These are phyloP conservation scores for Aquilaria sinensis DNA, from an alignment of 345 rosid genomes.

Conservation along the genomic window DNA sequence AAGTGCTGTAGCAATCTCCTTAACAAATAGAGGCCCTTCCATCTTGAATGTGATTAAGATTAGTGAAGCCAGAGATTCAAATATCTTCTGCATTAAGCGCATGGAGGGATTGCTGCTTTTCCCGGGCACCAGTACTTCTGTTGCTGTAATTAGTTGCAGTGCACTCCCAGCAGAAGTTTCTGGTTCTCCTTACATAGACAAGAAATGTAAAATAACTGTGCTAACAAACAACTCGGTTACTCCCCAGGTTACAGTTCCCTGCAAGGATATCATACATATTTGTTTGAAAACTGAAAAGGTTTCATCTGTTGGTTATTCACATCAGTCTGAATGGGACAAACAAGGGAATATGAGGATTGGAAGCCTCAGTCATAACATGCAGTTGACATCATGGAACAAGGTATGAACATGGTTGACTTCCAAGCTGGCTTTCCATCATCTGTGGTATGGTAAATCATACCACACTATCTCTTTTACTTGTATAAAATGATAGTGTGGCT, in stretches of 20 bases:
- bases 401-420: constrained; percentile 19
- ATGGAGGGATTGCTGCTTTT: constrained; percentile 54
- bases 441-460: too few species aligned
- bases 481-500: too few species aligned
- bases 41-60: constrained; percentile 34
- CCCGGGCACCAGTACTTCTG: constrained; percentile 46
- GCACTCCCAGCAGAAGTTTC: constrained; percentile 18
- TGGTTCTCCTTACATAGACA: constrained; percentile 20
- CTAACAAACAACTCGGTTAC: constrained; percentile 52
- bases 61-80: constrained; percentile 30
- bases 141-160: constrained; percentile 40
- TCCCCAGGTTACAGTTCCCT: constrained; percentile 47
- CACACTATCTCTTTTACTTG: too few species aligned
- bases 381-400: constrained; percentile 21
- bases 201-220: constrained; percentile 38
- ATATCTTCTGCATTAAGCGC: constrained; percentile 43
- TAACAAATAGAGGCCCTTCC: constrained; percentile 38
- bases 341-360: constrained; percentile 23
- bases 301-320: constrained; percentile 22
- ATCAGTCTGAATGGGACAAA: constrained; percentile 14
- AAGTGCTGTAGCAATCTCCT: constrained; percentile 34
- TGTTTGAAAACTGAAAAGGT: constrained; percentile 31
- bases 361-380: constrained; percentile 17
- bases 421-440: too few species aligned
- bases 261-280: constrained; percentile 31